Evolutionary conservation across 257 asterid species (phyloP).

Genomic region (Forsythia viridissima): DNA sequence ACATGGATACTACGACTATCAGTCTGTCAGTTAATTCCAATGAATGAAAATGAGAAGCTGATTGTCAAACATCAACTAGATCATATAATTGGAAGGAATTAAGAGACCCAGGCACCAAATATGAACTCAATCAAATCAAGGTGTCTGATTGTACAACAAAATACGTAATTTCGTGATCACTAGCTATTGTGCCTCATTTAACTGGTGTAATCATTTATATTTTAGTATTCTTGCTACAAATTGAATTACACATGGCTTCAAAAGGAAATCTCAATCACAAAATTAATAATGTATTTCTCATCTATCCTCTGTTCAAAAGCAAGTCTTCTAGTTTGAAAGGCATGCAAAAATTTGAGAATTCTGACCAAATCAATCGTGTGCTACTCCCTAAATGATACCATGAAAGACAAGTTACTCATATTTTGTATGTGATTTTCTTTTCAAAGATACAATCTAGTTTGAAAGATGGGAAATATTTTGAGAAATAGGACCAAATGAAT

Average conservation of each 20-base stretch:
- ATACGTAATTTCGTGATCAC: not conserved
- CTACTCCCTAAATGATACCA: too few relatives aligned
- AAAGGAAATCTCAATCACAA: not conserved
- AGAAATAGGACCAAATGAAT: not conserved
- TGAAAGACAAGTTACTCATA: too few relatives aligned
- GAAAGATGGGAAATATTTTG: not conserved
- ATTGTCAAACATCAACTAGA: not conserved
- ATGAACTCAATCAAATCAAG: not conserved
- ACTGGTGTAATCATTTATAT: not conserved
- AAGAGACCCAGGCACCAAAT: not conserved
- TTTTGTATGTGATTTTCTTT: not conserved
- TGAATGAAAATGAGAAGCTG: not conserved
- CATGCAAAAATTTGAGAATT: not conserved
- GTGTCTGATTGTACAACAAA: not conserved
- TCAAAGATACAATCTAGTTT: not conserved
- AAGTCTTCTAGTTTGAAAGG: not conserved
- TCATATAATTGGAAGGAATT: not conserved
- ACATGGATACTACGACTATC: not conserved
- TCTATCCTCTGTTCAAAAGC: not conserved
- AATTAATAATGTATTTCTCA: not conserved
- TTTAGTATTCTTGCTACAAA: not conserved
- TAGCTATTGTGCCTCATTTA: not conserved
- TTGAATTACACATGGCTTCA: not conserved
- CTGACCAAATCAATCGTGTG: not conserved
- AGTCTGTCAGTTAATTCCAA: not conserved